Base-by-base conservation (phyloP, 2,329 filamentous ascomycete species). In the Penicillium sp. region DNA sequence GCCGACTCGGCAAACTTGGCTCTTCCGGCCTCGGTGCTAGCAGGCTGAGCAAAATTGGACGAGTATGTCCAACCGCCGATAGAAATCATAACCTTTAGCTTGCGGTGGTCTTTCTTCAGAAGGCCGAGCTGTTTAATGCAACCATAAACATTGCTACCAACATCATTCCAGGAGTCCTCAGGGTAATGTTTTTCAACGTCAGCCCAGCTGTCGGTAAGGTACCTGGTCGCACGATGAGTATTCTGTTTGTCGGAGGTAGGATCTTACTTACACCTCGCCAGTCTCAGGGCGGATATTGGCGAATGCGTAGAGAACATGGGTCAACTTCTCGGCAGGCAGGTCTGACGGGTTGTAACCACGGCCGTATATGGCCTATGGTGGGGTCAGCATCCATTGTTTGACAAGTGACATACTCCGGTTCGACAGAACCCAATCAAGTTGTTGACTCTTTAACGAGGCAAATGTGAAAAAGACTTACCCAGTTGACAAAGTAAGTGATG, bases 281-380 rank as follows among this genome's bases (percentile, higher is more conserved):
- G 41, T 56, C 23, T 93, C 89, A 2, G 85, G 80, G 4, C 84
- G 82, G 53, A 96, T 83, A 69, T 96, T 95, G 66, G 90, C 93
- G 74, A 97, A 97, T 15, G 92, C 81, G 65, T 96, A 96, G 15
- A 96, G 83, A 4, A 97, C 75, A 67, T 97, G 93, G 0, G 92
- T 97, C 39, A 96, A 82, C 51, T 89, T 87, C 49, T 91, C 83
- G 3, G 81, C 85, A 0, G 89, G 89, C 6, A 97, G 81, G 67
- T 95, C 85, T 67, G 95, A 88, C 0, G 92, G 91, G n/a, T 85
- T 82, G 69, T 94, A 88, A 64, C 93, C 87, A 50, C 92, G 85
- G 36, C 79, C 90, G 71, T 96, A 96, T 62, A 95, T 93, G 58
- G 89, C 89, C 90, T 79, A 26, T 36, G 10, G 42, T 28, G 21